These are phyloP conservation scores for Ogataea pignaliae DNA, from an alignment of 805 yeast species.

Conservation along the genomic window DNA sequence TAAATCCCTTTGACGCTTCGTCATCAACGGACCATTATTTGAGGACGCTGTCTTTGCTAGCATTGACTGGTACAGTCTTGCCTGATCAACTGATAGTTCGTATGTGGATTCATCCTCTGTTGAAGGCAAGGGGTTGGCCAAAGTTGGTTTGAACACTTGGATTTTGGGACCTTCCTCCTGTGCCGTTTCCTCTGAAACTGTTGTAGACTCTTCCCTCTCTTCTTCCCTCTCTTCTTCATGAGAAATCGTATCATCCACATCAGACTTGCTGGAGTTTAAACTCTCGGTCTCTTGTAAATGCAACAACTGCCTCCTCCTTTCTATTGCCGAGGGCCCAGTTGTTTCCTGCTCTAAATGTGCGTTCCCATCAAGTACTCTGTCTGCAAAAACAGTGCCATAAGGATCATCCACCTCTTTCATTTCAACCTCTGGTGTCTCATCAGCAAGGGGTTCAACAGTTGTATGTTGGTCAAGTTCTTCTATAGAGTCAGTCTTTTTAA, in stretches of 20 bases:
- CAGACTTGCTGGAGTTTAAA: too few species aligned
- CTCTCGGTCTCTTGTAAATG: too few species aligned
- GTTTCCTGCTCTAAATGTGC: not conserved
- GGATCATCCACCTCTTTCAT: not conserved
- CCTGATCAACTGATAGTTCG: constrained; percentile 49
- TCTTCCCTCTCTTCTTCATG: not conserved
- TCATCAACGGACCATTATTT: constrained; percentile 26
- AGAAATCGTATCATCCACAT: not conserved
- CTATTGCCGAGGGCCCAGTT: not conserved
- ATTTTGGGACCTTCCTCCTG: constrained; percentile 1
- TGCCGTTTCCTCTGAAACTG: not conserved
- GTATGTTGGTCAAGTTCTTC: not conserved
- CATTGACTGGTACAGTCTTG: constrained; percentile 47
- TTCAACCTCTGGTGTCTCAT: not conserved
- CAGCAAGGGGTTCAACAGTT: not conserved
- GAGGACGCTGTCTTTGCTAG: constrained; percentile 38
- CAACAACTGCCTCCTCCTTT: too few species aligned
- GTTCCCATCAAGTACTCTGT: not conserved
- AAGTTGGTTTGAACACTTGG: constrained; percentile 16
- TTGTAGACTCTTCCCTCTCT: not conserved
- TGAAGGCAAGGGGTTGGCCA: constrained; percentile 5
- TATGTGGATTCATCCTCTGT: constrained; percentile 34
- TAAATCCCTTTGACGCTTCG: constrained; percentile 31
- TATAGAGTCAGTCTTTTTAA: constrained; percentile 6
- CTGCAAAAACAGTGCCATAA: not conserved